A percentile compares a stretch with the other conserved stretches of the same genome.
phyloP scores from a whole-genome alignment of 2,329 filamentous ascomycete genomes.

The Daldinia eschscholtzii region DNA sequence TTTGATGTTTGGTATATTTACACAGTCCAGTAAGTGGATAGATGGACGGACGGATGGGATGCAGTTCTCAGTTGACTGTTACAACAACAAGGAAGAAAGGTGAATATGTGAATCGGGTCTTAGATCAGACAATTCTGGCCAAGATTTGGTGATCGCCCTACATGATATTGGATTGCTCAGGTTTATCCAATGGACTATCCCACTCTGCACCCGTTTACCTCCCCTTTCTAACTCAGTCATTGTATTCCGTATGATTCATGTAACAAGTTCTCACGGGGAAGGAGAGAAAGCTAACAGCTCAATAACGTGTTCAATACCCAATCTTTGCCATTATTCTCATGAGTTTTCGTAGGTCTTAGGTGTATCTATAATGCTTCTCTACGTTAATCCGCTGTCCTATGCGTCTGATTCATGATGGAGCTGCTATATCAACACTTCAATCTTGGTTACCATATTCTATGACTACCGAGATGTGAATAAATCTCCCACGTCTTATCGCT shows the following conservation, averaged over 20 bases:
- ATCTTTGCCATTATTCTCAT: background rate
- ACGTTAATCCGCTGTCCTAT: background rate
- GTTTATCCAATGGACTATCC: background rate
- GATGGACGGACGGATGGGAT: background rate
- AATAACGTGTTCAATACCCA: background rate
- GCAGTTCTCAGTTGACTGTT: background rate
- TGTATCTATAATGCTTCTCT: background rate
- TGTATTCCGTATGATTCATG: background rate
- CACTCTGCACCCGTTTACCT: background rate
- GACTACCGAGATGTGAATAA: background rate
- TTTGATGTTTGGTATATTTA: background rate
- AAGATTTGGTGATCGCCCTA: background rate
- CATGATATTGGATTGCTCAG: background rate
- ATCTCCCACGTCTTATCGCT: slow-evolving; percentile 12
- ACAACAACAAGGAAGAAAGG: background rate
- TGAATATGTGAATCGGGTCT: background rate
- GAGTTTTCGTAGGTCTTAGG: background rate
- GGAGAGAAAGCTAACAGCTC: background rate
- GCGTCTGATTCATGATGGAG: background rate
- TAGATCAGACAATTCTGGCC: background rate
- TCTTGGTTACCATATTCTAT: slow-evolving; percentile 14
- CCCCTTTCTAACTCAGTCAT: background rate
- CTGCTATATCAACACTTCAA: background rate
- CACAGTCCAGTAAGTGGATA: background rate
- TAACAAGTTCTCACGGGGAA: background rate